Evolutionary conservation across 345 rosid genomes (phyloP), one percentile per base, ranked within the genome.

Genomic region (Erodium maritimum): DNA sequence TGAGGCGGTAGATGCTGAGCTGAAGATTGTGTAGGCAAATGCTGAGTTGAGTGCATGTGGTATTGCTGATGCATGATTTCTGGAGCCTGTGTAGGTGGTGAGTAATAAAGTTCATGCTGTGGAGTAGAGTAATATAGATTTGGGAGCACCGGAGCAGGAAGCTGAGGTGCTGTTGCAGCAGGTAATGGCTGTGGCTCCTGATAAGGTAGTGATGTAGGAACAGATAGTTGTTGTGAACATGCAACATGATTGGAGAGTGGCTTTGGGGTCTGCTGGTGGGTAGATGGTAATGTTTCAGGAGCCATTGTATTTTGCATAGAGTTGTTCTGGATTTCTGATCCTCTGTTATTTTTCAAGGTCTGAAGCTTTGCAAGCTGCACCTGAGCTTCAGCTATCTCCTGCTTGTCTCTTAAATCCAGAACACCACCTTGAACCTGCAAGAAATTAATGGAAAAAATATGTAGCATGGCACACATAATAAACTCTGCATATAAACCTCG

Each of bases 371-470:
- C 61, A 42, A 80, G 67, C 50, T 61, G 67, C 52, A 74, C 23
- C 50, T 72, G 75, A 57, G 73, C 73, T 60, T 66, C 77, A 23
- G 82, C 75, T 68, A 83, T 83, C 66, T 83, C 85, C 60, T 78
- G 83, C 65, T 78, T 80, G 66, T 83, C 89, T 60, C 69, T 76
- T 65, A 83, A 29, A 68, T 83, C 83, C 55, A 59, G 56, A 60
- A 81, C 61, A 24, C 75, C 70, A 54, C 67, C 69, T 60, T 70
- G 75, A 52, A 80, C 83, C 83, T 83, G 64, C 68, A 67, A 61
- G 22, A 53, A 50, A 57, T 51, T 24, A 22, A n/a, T n/a, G n/a
- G n/a, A n/a, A n/a, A n/a, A n/a, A n/a, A n/a, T n/a, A n/a, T n/a
- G n/a, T n/a, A n/a, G n/a, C n/a, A n/a, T n/a, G n/a, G 23, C 37